Evolutionary conservation across 257 asterid species (phyloP).

Genomic region (Agastache rugosa): DNA sequence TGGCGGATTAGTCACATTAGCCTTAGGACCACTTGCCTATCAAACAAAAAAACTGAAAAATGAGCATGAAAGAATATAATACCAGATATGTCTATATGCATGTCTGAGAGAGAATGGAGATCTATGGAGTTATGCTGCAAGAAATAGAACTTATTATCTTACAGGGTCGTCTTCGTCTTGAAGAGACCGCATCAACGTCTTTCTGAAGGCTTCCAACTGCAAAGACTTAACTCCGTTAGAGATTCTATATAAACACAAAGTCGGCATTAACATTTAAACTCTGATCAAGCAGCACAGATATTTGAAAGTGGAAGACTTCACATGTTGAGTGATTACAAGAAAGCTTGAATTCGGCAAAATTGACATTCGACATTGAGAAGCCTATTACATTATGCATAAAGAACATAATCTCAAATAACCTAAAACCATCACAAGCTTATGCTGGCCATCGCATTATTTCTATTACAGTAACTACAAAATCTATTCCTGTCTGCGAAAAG

Average conservation of each 20-base stretch:
- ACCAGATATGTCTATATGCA: background rate
- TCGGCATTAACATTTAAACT: background rate
- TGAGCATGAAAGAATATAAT: slow-evolving; percentile 26
- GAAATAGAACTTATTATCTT: slow-evolving; percentile 39
- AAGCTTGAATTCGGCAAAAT: background rate
- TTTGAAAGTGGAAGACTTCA: slow-evolving; percentile 7
- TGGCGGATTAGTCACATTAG: slow-evolving; percentile 37
- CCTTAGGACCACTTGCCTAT: slow-evolving; percentile 58
- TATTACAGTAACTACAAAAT: too few relatives aligned
- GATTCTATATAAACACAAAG: slow-evolving; percentile 18
- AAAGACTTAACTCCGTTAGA: slow-evolving; percentile 40
- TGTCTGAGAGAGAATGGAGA: background rate
- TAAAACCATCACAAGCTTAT: background rate
- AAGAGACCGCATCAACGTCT: slow-evolving; percentile 88
- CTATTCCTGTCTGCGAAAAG: too few relatives aligned
- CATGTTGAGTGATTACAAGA: background rate
- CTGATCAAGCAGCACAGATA: background rate
- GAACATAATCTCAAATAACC: too few relatives aligned
- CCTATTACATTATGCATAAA: background rate
- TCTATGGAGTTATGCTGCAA: background rate
- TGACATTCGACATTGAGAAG: background rate
- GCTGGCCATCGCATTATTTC: too few relatives aligned
- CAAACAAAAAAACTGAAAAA: slow-evolving; percentile 21
- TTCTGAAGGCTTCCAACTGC: slow-evolving; percentile 88
- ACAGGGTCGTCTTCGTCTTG: slow-evolving; percentile 86